These are phyloP conservation scores for Raffaelea ambrosiae DNA, from an alignment of 2,329 filamentous ascomycete genomes.

Conservation along the genomic window DNA sequence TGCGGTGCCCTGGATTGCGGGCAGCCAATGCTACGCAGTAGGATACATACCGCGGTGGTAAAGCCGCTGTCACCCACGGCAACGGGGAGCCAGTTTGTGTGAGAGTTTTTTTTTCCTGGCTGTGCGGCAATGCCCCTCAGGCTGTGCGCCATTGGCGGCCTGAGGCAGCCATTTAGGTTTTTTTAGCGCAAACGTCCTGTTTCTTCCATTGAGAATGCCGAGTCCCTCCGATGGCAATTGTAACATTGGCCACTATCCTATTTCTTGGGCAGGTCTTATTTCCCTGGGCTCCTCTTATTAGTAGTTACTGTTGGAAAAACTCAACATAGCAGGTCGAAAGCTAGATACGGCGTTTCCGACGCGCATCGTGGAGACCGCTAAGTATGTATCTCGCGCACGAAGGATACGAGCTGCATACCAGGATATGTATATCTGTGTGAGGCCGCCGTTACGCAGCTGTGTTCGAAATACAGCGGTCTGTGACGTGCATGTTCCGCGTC, in stretches of 20 bases:
- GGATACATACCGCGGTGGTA: too few relatives aligned
- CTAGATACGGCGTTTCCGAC: too few relatives aligned
- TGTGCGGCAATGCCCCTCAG: background rate
- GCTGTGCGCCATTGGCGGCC: background rate
- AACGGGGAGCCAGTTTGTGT: too few relatives aligned
- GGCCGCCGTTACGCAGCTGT: too few relatives aligned
- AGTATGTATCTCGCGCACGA: too few relatives aligned
- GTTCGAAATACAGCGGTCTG: too few relatives aligned
- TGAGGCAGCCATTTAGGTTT: conserved; percentile 5
- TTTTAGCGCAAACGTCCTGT: background rate
- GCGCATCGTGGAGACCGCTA: too few relatives aligned
- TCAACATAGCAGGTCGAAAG: too few relatives aligned
- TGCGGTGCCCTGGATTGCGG: background rate
- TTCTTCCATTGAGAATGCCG: background rate
- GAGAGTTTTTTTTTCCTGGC: conserved; percentile 5
- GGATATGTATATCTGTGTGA: too few relatives aligned
- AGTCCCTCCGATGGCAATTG: conserved; percentile 1
- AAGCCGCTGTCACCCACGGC: conserved; percentile 8
- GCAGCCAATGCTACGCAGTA: background rate
- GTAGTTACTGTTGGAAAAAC: too few relatives aligned
- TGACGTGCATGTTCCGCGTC: too few relatives aligned
- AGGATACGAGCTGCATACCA: too few relatives aligned
- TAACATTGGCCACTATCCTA: conserved; percentile 2
- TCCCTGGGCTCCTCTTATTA: background rate
- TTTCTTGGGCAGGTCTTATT: background rate